phyloP scores from a whole-genome alignment of 495 filamentous ascomycete genomes.

The Talaromyces wortmannii region DNA sequence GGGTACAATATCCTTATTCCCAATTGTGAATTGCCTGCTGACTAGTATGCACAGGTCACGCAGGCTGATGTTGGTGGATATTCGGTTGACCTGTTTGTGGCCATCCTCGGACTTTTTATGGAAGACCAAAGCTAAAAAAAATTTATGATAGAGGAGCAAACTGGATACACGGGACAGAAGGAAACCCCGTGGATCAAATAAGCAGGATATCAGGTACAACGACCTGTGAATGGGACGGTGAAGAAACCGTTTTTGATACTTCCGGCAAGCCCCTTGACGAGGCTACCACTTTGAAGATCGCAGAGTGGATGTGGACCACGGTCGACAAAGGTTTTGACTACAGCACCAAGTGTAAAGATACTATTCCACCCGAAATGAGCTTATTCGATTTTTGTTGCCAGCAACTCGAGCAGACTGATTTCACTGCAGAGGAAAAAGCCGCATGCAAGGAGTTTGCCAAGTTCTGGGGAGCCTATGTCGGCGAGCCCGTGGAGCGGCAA shows the following conservation, averaged over 20 bases:
- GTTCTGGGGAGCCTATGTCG: conserved; percentile 86
- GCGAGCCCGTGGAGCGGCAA: conserved; percentile 67
- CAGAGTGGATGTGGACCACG: conserved; percentile 67
- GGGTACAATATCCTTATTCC: conserved; percentile 37
- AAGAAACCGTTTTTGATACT: conserved; percentile 53
- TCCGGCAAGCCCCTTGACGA: conserved; percentile 51
- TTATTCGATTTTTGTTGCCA: conserved; percentile 71
- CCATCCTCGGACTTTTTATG: background rate
- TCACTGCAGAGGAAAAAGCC: conserved; percentile 42
- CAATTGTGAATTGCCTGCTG: background rate
- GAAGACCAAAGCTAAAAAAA: conserved; percentile 8
- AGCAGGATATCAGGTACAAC: conserved; percentile 60
- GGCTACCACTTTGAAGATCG: conserved; percentile 43
- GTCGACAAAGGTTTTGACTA: conserved; percentile 73
- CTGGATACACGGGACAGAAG: conserved; percentile 86
- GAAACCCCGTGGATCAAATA: conserved; percentile 80
- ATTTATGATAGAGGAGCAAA: conserved; percentile 63
- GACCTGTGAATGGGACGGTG: conserved; percentile 47
- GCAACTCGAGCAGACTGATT: conserved; percentile 49
- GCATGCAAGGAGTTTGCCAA: conserved; percentile 57
- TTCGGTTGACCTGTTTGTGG: conserved; percentile 38
- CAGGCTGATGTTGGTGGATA: conserved; percentile 30
- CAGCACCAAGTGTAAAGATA: conserved; percentile 59
- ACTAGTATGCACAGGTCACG: conserved; percentile 21
- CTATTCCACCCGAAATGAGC: conserved; percentile 60